Percentiles rank a stretch among this genome's conserved stretches.
Conservation (phyloP, 2,329 filamentous ascomycete species). For the Pseudocercospora fijiensis region DNA sequence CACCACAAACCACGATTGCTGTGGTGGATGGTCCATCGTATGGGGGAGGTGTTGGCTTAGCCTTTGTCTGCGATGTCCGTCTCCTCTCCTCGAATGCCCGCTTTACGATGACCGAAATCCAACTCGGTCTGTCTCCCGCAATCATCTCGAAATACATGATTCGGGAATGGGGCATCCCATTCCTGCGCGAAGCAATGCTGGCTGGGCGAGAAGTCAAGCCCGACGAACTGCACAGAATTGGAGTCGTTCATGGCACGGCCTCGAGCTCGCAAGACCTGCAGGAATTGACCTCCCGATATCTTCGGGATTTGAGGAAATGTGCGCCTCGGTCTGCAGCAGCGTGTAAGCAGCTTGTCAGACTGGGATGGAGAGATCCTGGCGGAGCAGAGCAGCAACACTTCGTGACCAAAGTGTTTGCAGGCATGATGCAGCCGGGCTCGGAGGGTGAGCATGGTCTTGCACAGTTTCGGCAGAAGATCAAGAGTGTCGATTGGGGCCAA, state of each 20-base stretch:
- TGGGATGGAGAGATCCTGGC: constrained; percentile 22
- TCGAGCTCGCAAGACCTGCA: constrained; percentile 6
- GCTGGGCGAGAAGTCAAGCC: constrained; percentile 19
- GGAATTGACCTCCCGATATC: constrained; percentile 10
- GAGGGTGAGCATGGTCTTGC: constrained; percentile 23
- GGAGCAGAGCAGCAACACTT: constrained; percentile 15
- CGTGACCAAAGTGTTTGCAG: constrained; percentile 21
- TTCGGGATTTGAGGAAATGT: constrained; percentile 14
- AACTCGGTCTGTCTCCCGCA: constrained; percentile 25
- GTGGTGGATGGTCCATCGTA: constrained; percentile 21
- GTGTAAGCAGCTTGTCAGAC: constrained; percentile 22
- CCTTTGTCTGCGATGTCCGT: constrained; percentile 26
- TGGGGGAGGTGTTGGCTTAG: constrained; percentile 25
- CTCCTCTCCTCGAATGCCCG: constrained; percentile 20
- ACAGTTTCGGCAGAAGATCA: constrained; percentile 23
- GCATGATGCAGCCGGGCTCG: constrained; percentile 25
- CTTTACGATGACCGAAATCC: constrained; percentile 25
- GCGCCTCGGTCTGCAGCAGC: constrained; percentile 22
- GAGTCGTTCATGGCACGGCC: constrained; percentile 18
- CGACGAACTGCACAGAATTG: constrained; percentile 21
- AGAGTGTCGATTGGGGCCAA: constrained; percentile 19
- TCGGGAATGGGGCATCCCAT: constrained; percentile 23
- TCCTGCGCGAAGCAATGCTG: constrained; percentile 24
- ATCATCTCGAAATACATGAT: constrained; percentile 28
- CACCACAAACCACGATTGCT: constrained; percentile 25